A percentile compares a stretch with the other conserved stretches of the same genome.
phyloP scores from a whole-genome alignment of 1,284 basidiomycete species.

The Blastosporella zonata region DNA sequence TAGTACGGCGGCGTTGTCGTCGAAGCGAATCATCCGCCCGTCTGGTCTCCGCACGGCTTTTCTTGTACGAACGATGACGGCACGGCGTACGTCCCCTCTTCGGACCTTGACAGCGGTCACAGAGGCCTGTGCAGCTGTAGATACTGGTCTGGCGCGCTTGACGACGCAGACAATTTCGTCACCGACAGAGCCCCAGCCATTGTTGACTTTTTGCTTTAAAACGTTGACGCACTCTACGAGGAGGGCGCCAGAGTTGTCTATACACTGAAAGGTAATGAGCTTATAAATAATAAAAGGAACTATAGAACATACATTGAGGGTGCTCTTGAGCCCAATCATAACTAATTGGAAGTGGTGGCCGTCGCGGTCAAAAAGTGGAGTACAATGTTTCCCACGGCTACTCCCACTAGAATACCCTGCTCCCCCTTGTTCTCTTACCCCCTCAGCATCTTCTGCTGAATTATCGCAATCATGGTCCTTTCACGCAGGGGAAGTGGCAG shows the following conservation, averaged over 20 bases:
- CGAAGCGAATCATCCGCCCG: conserved; percentile 85
- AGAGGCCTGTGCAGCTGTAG: conserved; percentile 56
- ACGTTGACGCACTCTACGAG: conserved; percentile 97
- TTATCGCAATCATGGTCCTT: conserved; percentile 44
- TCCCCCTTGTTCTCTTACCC: conserved; percentile 17
- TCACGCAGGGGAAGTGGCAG: conserved; percentile 76
- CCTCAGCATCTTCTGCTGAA: conserved; percentile 1
- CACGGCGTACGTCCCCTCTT: conserved; percentile 90
- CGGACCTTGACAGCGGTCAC: conserved; percentile 81
- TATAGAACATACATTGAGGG: conserved; percentile 64
- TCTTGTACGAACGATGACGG: conserved; percentile 91
- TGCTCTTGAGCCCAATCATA: conserved; percentile 94
- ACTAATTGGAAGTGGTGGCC: conserved; percentile 11
- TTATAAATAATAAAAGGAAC: conserved; percentile 2
- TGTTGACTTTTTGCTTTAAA: conserved; percentile 92
- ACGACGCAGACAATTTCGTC: conserved; percentile 98
- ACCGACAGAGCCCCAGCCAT: conserved; percentile 79
- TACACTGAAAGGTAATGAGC: conserved; percentile 55
- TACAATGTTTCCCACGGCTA: conserved; percentile 20
- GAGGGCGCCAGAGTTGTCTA: conserved; percentile 98
- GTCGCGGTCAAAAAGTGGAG: conserved; percentile 16
- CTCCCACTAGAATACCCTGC: neutral
- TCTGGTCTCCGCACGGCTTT: conserved; percentile 85
- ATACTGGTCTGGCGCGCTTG: conserved; percentile 86
- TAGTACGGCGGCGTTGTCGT: conserved; percentile 96